phyloP scores from a whole-genome alignment of 2,329 filamentous ascomycete species.

The Colletotrichum truncatum region DNA sequence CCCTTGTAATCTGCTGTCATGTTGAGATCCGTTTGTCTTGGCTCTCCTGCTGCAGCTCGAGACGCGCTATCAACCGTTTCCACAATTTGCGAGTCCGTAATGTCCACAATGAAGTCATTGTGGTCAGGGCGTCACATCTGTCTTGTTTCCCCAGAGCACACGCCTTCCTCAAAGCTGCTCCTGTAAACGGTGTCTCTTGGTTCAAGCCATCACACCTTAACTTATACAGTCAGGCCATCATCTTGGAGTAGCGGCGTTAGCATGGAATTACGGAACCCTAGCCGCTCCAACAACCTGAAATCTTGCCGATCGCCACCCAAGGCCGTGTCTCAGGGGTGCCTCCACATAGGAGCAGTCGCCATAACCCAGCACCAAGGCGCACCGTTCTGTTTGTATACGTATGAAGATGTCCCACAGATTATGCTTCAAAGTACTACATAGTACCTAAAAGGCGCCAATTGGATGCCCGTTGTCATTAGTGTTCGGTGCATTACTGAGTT shows the following conservation, averaged over 20 bases:
- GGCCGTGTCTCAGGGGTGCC: no score
- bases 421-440: no score
- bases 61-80: slow-evolving; percentile 1
- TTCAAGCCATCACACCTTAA: neutral
- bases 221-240: neutral
- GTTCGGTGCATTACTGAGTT: no score
- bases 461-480: no score
- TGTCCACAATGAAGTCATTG: slow-evolving; percentile 31
- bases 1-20: neutral
- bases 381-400: no score
- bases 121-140: slow-evolving; percentile 1
- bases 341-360: no score
- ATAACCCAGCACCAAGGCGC: no score
- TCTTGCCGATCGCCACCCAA: neutral
- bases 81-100: slow-evolving; percentile 14
- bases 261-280: neutral
- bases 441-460: no score
- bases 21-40: neutral
- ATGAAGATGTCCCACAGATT: no score
- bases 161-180: neutral
- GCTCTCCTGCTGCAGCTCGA: neutral
- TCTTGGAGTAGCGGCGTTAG: neutral
- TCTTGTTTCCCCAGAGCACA: neutral
- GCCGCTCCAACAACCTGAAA: neutral
- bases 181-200: neutral